Base-by-base conservation (phyloP, 495 filamentous ascomycete species). In the Clohesyomyces aquaticus region DNA sequence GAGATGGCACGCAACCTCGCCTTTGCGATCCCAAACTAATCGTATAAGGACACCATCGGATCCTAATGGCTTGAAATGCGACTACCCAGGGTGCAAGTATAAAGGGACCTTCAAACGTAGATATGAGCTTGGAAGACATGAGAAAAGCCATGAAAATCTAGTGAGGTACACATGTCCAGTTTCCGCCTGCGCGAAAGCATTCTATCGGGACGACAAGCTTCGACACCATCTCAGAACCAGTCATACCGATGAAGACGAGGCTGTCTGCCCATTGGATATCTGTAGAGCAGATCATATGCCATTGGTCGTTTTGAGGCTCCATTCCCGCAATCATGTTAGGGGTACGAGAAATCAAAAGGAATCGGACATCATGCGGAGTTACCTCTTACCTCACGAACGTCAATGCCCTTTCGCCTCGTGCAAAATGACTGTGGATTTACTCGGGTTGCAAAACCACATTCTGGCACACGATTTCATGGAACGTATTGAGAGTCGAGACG, bases 41-140 rank as follows among this genome's bases (percentile, higher is more conserved):
- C 19, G 25, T 26, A 27, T n/a, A 16, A 62, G 49, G 16, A 54
- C 35, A 22, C n/a, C 49, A 6, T n/a, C 18, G 6, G 29, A 62
- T 26, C 3, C 49, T 22, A 61, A 38, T 35, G 53, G 12, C n/a
- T n/a, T 58, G 25, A 50, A 52, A 27, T 64, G 61, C 46, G n/a
- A 42, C 9, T 32, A 52, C 41, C 61, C 53, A 3, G 54, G 61
- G 0, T 64, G 61, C 23, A 47, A 19, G 16, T 65, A 58, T 22
- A 3, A 32, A 14, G 46, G 53, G 12, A 59, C 55, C 9, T 65
- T 65, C 49, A 49, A 41, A 18, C 55, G 62, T 9, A 54, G 43
- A 21, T 52, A 52, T 32, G 62, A 65, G 1, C 47, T 65, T 18
- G 3, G 58, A 12, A 53, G 62, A 25, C 62, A 65, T 41, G 54